Percentiles rank a stretch among this genome's conserved stretches.
Evolutionary conservation across 1,284 basidiomycete genomes (phyloP).

Genomic region (Ceratobasidium sp.): DNA sequence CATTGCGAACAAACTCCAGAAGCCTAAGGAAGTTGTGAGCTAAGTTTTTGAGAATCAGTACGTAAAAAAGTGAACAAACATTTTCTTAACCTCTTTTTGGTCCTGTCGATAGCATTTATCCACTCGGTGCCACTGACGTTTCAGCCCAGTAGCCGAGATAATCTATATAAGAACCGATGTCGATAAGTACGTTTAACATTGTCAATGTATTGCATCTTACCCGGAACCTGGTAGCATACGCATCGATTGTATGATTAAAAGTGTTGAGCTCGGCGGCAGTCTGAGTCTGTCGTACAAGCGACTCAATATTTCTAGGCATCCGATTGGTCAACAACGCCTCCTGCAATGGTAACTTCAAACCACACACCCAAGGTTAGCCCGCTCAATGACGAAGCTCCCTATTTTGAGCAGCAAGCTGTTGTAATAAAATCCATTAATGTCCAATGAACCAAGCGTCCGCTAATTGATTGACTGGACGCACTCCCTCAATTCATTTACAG

Average conservation of each 20-base stretch:
- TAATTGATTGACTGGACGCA: not conserved
- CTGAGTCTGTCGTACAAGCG: slow-evolving; percentile 13
- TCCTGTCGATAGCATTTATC: slow-evolving; percentile 11
- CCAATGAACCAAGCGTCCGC: not conserved
- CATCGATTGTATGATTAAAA: slow-evolving; percentile 19
- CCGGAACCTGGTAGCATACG: slow-evolving; percentile 1
- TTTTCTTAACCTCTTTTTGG: slow-evolving; percentile 22
- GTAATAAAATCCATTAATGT: not conserved
- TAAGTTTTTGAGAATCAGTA: not conserved
- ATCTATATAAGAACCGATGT: not conserved
- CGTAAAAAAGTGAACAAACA: slow-evolving; percentile 14
- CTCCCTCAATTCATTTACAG: slow-evolving; percentile 18
- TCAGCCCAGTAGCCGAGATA: slow-evolving; percentile 6
- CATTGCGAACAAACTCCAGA: not conserved
- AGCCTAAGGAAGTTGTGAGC: slow-evolving; percentile 10
- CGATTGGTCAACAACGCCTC: not conserved
- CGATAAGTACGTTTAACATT: not conserved
- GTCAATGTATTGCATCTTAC: not conserved
- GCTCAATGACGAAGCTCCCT: not conserved
- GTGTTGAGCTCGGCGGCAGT: slow-evolving; percentile 3
- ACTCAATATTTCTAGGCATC: slow-evolving; percentile 11
- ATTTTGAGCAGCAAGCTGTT: slow-evolving; percentile 13
- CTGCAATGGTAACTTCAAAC: not conserved
- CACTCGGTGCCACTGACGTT: slow-evolving; percentile 8
- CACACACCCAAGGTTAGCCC: slow-evolving; percentile 15